These are phyloP conservation scores for Russula griseocarnosa DNA, from an alignment of 768 basidiomycete genomes.

Conservation along the genomic window DNA sequence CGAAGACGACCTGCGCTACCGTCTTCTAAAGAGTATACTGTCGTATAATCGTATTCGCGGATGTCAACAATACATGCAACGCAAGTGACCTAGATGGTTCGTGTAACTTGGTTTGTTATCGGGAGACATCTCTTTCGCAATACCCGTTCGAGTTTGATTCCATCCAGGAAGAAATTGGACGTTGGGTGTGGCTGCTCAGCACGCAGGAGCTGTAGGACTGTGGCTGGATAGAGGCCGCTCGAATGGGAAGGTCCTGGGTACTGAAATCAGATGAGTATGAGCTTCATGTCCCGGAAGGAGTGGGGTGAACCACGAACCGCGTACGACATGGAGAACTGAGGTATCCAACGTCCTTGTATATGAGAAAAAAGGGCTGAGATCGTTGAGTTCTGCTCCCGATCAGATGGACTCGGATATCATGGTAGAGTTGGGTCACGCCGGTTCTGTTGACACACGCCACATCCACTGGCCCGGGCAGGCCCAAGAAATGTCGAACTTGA, in stretches of 20 bases:
- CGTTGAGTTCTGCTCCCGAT: background rate
- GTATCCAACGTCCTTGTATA: background rate
- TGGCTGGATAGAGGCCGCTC: slow-evolving; percentile 45
- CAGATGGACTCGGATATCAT: too few relatives aligned
- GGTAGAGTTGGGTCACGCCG: too few relatives aligned
- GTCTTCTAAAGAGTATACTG: slow-evolving; percentile 36
- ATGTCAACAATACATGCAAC: slow-evolving; percentile 43
- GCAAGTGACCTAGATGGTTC: slow-evolving; percentile 41
- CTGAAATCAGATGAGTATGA: background rate
- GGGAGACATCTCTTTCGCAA: background rate
- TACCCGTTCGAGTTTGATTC: slow-evolving; percentile 22
- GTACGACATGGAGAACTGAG: slow-evolving; percentile 9
- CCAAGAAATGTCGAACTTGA: background rate
- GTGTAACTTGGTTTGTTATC: slow-evolving; percentile 1
- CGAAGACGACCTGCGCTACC: slow-evolving; percentile 33
- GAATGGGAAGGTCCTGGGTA: background rate
- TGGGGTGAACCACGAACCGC: background rate
- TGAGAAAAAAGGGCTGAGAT: too few relatives aligned
- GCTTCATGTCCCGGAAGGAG: background rate
- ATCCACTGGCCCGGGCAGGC: too few relatives aligned
- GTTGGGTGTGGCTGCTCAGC: slow-evolving; percentile 32
- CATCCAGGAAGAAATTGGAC: slow-evolving; percentile 18
- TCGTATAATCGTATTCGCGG: background rate
- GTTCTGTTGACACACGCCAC: background rate
- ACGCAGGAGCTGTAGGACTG: slow-evolving; percentile 50